These are phyloP conservation scores for Diaporthe vaccinii DNA, from an alignment of 2,329 filamentous ascomycete genomes.

Conservation along the genomic window DNA sequence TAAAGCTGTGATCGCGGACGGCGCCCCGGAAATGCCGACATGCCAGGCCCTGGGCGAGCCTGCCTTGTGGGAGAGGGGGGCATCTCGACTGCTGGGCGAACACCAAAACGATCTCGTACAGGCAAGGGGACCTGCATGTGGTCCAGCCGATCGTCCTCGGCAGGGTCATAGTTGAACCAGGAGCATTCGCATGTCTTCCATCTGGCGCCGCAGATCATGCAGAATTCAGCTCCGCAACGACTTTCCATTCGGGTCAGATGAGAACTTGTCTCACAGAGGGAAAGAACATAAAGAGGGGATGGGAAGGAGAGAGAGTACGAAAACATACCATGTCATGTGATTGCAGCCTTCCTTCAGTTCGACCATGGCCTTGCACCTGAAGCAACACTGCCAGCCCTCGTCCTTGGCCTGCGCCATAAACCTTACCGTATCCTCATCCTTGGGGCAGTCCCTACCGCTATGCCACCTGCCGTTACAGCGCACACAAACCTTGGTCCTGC, in stretches of 20 bases:
- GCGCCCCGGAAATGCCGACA: slow-evolving; percentile 42
- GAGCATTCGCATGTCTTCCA: slow-evolving; percentile 90
- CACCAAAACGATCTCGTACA: slow-evolving; percentile 43
- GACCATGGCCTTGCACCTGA: slow-evolving; percentile 79
- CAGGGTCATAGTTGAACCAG: slow-evolving; percentile 77
- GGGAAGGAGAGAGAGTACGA: neutral
- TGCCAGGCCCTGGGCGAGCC: slow-evolving; percentile 46
- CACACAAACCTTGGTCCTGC: slow-evolving; percentile 81
- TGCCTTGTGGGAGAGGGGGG: slow-evolving; percentile 50
- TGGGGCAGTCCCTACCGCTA: slow-evolving; percentile 75
- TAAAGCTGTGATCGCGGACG: slow-evolving; percentile 53
- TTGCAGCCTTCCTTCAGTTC: slow-evolving; percentile 88
- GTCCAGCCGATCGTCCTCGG: slow-evolving; percentile 67
- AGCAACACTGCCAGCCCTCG: slow-evolving; percentile 82
- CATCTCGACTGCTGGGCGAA: slow-evolving; percentile 33
- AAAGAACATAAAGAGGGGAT: neutral
- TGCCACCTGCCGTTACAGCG: slow-evolving; percentile 83
- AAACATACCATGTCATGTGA: slow-evolving; percentile 85
- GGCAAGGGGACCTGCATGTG: slow-evolving; percentile 64
- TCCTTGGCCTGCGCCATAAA: slow-evolving; percentile 76
- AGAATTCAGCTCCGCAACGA: slow-evolving; percentile 86
- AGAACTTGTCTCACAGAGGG: slow-evolving; percentile 35
- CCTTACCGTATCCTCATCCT: slow-evolving; percentile 74
- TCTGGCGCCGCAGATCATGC: slow-evolving; percentile 84
- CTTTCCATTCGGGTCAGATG: slow-evolving; percentile 50